Percentiles rank a stretch among this genome's conserved stretches.
These are phyloP conservation scores for Tetradesmus obliquus DNA, from an alignment of 139 green algal genomes.

Conservation along the genomic window DNA sequence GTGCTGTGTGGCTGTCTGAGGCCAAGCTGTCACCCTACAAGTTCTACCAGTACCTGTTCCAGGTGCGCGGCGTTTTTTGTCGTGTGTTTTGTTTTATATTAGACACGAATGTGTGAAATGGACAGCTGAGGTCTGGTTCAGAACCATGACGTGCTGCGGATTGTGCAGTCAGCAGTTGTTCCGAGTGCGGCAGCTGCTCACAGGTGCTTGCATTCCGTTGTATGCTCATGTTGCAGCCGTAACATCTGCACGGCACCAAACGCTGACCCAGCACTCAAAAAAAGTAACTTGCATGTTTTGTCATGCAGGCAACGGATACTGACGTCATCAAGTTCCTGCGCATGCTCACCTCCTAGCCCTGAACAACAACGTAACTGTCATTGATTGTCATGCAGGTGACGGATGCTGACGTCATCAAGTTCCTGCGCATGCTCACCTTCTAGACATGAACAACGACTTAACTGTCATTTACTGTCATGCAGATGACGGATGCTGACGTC, in stretches of 20 bases:
- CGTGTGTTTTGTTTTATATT: neutral
- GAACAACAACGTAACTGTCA: no score
- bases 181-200: no score
- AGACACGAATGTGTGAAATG: neutral
- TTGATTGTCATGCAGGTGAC: constrained; percentile 40
- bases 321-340: constrained; percentile 93
- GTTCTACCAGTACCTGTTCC: constrained; percentile 98
- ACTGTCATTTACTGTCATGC: no score
- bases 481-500: constrained; percentile 86
- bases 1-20: constrained; percentile 92
- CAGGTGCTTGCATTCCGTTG: no score
- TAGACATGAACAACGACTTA: no score
- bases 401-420: constrained; percentile 90
- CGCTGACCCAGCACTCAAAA: no score
- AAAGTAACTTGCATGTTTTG: no score
- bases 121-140: neutral
- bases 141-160: neutral
- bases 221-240: no score
- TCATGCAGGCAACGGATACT: constrained; percentile 68
- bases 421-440: constrained; percentile 97
- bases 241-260: no score
- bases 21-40: constrained; percentile 96
- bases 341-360: constrained; percentile 91
- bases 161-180: neutral
- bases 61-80: constrained; percentile 40